These are phyloP conservation scores for Venturiaceae sp. DNA, from an alignment of 2,329 filamentous ascomycete species.

Conservation along the genomic window DNA sequence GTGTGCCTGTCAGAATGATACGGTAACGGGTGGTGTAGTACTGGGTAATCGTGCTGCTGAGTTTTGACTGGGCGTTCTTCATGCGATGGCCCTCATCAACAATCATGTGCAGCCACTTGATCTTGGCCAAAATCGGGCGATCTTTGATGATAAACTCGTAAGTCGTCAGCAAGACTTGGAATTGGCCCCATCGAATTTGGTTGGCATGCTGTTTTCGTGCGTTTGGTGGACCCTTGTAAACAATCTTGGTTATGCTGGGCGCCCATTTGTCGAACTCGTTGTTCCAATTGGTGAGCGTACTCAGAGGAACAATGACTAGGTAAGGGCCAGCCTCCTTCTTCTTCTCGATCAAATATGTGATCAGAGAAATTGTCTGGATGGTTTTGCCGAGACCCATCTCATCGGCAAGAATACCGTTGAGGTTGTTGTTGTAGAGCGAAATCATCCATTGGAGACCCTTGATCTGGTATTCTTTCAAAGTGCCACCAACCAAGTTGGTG, in stretches of 20 bases:
- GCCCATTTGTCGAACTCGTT: slow-evolving; percentile 99
- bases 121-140: slow-evolving; percentile 86
- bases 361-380: slow-evolving; percentile 95
- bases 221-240: slow-evolving; percentile 93
- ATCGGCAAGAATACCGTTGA: slow-evolving; percentile 96
- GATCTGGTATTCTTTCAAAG: slow-evolving; percentile 92
- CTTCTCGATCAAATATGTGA: slow-evolving; percentile 93
- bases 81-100: slow-evolving; percentile 99
- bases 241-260: slow-evolving; percentile 72
- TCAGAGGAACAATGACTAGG: slow-evolving; percentile 91
- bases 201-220: slow-evolving; percentile 84
- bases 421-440: slow-evolving; percentile 98
- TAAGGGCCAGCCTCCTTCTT: slow-evolving; percentile 90
- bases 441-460: slow-evolving; percentile 99
- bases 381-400: slow-evolving; percentile 99
- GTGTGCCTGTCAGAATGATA: slow-evolving; percentile 93
- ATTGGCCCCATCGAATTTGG: slow-evolving; percentile 85
- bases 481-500: slow-evolving; percentile 78
- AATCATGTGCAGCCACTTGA: slow-evolving; percentile 99
- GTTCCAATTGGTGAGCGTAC: slow-evolving; percentile 97
- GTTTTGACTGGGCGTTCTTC: slow-evolving; percentile 96
- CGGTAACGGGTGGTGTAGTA: slow-evolving; percentile 95
- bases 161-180: slow-evolving; percentile 93
- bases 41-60: slow-evolving; percentile 86
- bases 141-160: slow-evolving; percentile 99